phyloP scores from a whole-genome alignment of 73 alveolate species.

The Stentor coeruleus region DNA sequence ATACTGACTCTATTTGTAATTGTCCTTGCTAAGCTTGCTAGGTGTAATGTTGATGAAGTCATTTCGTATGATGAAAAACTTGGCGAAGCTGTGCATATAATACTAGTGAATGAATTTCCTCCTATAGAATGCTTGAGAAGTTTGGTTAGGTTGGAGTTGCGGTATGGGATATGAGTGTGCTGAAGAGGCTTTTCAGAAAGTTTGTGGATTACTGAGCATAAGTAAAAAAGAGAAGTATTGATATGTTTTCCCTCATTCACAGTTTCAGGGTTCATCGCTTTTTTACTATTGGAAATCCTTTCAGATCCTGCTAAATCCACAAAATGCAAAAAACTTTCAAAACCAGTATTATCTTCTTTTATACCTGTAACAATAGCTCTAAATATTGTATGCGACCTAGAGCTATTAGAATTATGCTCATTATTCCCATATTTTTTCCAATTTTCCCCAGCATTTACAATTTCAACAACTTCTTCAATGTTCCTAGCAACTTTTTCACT shows the following conservation, averaged over 20 bases:
- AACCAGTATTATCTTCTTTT: slow-evolving; percentile 15
- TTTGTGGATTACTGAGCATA: slow-evolving; percentile 68
- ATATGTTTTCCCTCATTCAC: slow-evolving; percentile 81
- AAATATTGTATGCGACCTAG: slow-evolving; percentile 75
- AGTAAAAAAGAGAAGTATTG: slow-evolving; percentile 73
- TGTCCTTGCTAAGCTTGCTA: slow-evolving; percentile 93
- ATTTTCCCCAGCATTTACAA: slow-evolving; percentile 60
- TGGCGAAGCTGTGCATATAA: slow-evolving; percentile 49
- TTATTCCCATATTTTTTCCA: slow-evolving; percentile 79
- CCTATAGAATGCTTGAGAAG: slow-evolving; percentile 92
- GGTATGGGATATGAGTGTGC: slow-evolving; percentile 80
- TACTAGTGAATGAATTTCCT: slow-evolving; percentile 94
- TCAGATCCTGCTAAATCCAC: slow-evolving; percentile 99
- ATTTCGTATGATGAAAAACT: neutral
- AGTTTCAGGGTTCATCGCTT: neutral
- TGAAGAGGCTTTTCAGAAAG: slow-evolving; percentile 43
- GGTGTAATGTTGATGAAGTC: slow-evolving; percentile 69
- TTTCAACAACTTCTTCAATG: slow-evolving; percentile 59
- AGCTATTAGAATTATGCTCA: slow-evolving; percentile 66
- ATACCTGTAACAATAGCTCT: slow-evolving; percentile 42
- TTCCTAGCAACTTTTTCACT: slow-evolving; percentile 58
- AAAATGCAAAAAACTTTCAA: slow-evolving; percentile 64
- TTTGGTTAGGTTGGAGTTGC: slow-evolving; percentile 94
- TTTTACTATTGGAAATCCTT: slow-evolving; percentile 42
- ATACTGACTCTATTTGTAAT: slow-evolving; percentile 82